These are phyloP conservation scores for Aspergillus tubingensis DNA, from an alignment of 2,329 filamentous ascomycete genomes.

Conservation along the genomic window DNA sequence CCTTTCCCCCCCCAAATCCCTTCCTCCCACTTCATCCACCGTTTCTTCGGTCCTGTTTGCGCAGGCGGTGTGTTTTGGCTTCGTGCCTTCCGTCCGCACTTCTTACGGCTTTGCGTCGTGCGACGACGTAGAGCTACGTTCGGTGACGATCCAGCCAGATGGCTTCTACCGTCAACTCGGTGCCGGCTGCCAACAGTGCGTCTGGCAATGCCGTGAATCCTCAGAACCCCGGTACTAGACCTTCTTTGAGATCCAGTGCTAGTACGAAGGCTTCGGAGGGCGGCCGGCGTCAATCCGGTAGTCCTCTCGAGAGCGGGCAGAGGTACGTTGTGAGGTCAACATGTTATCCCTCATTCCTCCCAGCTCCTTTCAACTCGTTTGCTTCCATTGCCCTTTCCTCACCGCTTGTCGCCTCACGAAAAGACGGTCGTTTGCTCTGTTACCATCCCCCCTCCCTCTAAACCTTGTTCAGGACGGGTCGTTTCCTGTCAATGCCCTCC, in stretches of 20 bases:
- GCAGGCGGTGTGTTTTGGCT: slow-evolving; percentile 45
- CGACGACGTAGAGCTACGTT: slow-evolving; percentile 36
- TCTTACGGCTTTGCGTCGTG: slow-evolving; percentile 37
- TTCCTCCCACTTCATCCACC: slow-evolving; percentile 17
- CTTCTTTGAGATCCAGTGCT: slow-evolving; percentile 54
- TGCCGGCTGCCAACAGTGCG: slow-evolving; percentile 38
- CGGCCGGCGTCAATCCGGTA: slow-evolving; percentile 57
- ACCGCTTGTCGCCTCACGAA: slow-evolving; percentile 16
- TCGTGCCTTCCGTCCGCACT: slow-evolving; percentile 29
- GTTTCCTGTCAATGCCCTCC: not conserved
- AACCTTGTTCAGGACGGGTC: not conserved
- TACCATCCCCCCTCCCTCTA: slow-evolving; percentile 3
- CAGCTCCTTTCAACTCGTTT: slow-evolving; percentile 8
- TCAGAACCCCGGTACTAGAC: slow-evolving; percentile 41
- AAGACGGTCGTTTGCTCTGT: not conserved
- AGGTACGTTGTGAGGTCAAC: slow-evolving; percentile 49
- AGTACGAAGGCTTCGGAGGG: slow-evolving; percentile 54
- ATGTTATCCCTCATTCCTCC: slow-evolving; percentile 9
- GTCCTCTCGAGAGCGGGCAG: slow-evolving; percentile 56
- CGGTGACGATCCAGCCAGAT: slow-evolving; percentile 37
- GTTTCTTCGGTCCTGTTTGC: slow-evolving; percentile 26
- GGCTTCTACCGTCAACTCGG: slow-evolving; percentile 44
- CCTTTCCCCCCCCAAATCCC: slow-evolving; percentile 5
- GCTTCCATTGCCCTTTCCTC: slow-evolving; percentile 13
- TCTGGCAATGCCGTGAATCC: slow-evolving; percentile 40